These are phyloP conservation scores for Mallotus nudiflorus DNA, from an alignment of 345 rosid genomes.

Conservation along the genomic window DNA sequence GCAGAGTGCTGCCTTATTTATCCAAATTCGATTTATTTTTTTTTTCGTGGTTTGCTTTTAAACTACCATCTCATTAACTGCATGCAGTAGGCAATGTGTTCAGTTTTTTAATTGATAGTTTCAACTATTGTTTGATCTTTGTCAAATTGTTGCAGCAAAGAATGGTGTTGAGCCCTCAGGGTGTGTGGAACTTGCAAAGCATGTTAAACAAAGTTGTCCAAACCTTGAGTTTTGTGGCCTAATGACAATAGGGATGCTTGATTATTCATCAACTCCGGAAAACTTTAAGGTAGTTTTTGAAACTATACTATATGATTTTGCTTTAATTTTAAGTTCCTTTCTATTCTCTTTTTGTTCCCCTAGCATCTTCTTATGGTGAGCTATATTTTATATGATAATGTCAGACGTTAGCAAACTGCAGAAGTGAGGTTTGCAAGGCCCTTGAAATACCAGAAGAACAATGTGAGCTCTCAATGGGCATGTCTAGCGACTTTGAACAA, in stretches of 20 bases:
- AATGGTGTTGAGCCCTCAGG: conserved; percentile 83
- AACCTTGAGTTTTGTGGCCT: conserved; percentile 85
- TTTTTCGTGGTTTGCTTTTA: neutral
- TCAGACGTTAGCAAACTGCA: conserved; percentile 80
- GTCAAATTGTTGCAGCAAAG: conserved; percentile 61
- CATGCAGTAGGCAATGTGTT: neutral
- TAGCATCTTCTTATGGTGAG: conserved; percentile 8
- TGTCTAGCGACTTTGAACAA: conserved; percentile 89
- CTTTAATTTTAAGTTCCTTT: too few species aligned
- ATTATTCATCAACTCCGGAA: conserved; percentile 91
- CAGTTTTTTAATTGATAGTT: neutral
- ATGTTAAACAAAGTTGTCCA: conserved; percentile 59
- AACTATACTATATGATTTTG: too few species aligned
- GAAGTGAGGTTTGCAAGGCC: conserved; percentile 82
- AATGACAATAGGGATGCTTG: conserved; percentile 96
- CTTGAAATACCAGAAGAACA: conserved; percentile 81
- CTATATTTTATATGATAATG: conserved; percentile 12
- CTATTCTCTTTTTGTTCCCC: neutral
- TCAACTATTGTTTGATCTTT: conserved; percentile 15
- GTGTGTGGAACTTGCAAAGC: conserved; percentile 77
- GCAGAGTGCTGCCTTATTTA: neutral
- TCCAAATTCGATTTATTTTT: neutral
- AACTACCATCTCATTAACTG: neutral
- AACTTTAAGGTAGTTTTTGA: conserved; percentile 68
- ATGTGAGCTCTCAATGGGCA: conserved; percentile 97